These are phyloP conservation scores for Thermochaetoides thermophila DNA, from an alignment of 495 filamentous ascomycete genomes.

Conservation along the genomic window DNA sequence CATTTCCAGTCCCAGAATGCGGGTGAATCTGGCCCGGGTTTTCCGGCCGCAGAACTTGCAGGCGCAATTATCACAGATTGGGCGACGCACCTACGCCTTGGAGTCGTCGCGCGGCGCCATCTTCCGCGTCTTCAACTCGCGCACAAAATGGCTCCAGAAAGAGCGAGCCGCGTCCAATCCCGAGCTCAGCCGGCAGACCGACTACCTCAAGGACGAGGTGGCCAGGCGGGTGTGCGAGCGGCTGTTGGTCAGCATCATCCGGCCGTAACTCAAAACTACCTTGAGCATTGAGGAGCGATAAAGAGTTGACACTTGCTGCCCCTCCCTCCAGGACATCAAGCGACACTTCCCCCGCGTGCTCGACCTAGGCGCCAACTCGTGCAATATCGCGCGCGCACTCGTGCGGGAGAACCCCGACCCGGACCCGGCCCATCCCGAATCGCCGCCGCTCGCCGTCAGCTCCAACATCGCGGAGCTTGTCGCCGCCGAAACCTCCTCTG, in stretches of 20 bases:
- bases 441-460: conserved; percentile 47
- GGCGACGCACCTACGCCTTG: conserved; percentile 51
- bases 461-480: conserved; percentile 58
- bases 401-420: conserved; percentile 52
- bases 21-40: conserved; percentile 13
- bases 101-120: conserved; percentile 60
- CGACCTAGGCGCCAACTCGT: conserved; percentile 89
- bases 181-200: conserved; percentile 58
- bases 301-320: background rate
- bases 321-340: conserved; percentile 61
- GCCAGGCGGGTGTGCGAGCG: conserved; percentile 75
- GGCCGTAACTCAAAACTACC: background rate
- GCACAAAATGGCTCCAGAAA: conserved; percentile 76
- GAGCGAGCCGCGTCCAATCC: conserved; percentile 65
- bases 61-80: background rate
- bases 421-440: conserved; percentile 30
- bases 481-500: conserved; percentile 64
- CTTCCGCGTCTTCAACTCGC: conserved; percentile 81
- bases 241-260: conserved; percentile 63
- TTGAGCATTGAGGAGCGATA: background rate
- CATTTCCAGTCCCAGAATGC: conserved; percentile 16
- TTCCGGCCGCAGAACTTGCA: conserved; percentile 8
- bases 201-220: conserved; percentile 88
- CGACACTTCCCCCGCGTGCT: conserved; percentile 71
- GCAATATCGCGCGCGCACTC: conserved; percentile 77